Percentiles rank a stretch among this genome's conserved stretches.
These are phyloP conservation scores for Coniochaeta hoffmannii DNA, from an alignment of 2,329 filamentous ascomycete species.

Conservation along the genomic window DNA sequence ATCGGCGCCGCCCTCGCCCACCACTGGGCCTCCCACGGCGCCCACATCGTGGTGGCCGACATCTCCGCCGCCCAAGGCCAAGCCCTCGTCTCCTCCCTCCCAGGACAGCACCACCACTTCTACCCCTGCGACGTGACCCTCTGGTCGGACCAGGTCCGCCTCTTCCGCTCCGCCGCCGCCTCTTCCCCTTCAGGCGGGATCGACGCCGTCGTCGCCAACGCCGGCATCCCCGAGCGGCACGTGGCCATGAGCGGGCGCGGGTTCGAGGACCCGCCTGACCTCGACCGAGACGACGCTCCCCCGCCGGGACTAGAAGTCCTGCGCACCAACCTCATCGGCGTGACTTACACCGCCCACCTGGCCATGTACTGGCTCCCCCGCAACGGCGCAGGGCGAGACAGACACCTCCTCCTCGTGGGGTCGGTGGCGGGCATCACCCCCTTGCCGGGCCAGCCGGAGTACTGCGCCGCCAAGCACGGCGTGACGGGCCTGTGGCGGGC, in stretches of 20 bases:
- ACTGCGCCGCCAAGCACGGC: slow-evolving; percentile 57
- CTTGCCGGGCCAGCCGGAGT: slow-evolving; percentile 40
- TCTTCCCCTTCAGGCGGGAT: slow-evolving; percentile 46
- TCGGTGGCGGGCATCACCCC: slow-evolving; percentile 50
- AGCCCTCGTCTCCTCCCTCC: slow-evolving; percentile 39
- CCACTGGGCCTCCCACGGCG: slow-evolving; percentile 47
- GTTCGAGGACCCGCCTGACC: slow-evolving; percentile 38
- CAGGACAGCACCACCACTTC: slow-evolving; percentile 40
- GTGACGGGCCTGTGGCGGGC: slow-evolving; percentile 57
- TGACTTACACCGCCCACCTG: slow-evolving; percentile 58
- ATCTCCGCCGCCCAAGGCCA: slow-evolving; percentile 48
- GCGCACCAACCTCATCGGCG: slow-evolving; percentile 56
- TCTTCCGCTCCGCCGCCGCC: slow-evolving; percentile 55
- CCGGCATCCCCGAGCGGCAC: slow-evolving; percentile 45
- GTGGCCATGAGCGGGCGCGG: slow-evolving; percentile 16
- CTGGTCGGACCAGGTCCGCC: slow-evolving; percentile 55
- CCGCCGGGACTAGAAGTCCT: slow-evolving; percentile 40
- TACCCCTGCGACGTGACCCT: slow-evolving; percentile 57
- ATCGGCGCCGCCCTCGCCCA: slow-evolving; percentile 48
- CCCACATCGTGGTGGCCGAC: slow-evolving; percentile 57
- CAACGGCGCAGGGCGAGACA: slow-evolving; percentile 36
- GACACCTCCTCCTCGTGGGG: slow-evolving; percentile 55
- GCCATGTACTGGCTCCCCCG: slow-evolving; percentile 50
- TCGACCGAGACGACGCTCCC: slow-evolving; percentile 26
- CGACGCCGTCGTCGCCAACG: slow-evolving; percentile 60